Conservation (phyloP, 768 basidiomycete genomes). For the Hygrophoropsis aurantiaca region DNA sequence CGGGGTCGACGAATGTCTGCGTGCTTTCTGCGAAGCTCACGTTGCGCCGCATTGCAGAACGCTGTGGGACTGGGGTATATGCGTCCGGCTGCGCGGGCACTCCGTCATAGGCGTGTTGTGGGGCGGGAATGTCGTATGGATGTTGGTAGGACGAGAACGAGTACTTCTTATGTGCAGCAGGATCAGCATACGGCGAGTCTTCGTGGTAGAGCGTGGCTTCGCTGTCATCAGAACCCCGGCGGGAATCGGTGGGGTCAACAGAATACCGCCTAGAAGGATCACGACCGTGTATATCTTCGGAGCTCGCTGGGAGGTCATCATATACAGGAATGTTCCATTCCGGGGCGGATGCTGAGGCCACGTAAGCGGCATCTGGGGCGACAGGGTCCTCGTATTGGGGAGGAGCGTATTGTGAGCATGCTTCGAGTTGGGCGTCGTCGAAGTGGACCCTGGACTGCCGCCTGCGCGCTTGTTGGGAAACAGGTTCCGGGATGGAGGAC, state of each 20-base stretch:
- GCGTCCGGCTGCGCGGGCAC: slow-evolving; percentile 13
- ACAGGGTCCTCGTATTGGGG: too few species aligned
- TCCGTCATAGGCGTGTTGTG: slow-evolving; percentile 40
- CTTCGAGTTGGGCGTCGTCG: too few species aligned
- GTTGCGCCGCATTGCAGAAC: slow-evolving; percentile 20
- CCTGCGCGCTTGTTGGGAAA: too few species aligned
- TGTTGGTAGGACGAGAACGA: slow-evolving; percentile 58
- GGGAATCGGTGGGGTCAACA: slow-evolving; percentile 12
- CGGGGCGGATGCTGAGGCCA: too few species aligned
- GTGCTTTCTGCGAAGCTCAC: slow-evolving; percentile 41
- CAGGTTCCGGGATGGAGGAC: too few species aligned
- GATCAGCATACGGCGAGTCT: slow-evolving; percentile 14
- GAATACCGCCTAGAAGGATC: background rate
- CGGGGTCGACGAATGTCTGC: slow-evolving; percentile 19
- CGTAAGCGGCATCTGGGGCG: too few species aligned
- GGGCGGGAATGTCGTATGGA: slow-evolving; percentile 61
- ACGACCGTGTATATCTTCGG: too few species aligned
- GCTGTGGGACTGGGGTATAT: slow-evolving; percentile 11
- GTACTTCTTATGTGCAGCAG: slow-evolving; percentile 38
- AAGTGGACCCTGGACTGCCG: too few species aligned
- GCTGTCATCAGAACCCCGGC: slow-evolving; percentile 36
- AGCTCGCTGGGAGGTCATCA: too few species aligned
- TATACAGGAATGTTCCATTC: too few species aligned
- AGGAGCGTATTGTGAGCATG: too few species aligned
- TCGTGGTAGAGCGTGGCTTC: slow-evolving; percentile 37